These are phyloP conservation scores for Amoebophrya sp. DNA, from an alignment of 169 alveolate genomes.

Conservation along the genomic window DNA sequence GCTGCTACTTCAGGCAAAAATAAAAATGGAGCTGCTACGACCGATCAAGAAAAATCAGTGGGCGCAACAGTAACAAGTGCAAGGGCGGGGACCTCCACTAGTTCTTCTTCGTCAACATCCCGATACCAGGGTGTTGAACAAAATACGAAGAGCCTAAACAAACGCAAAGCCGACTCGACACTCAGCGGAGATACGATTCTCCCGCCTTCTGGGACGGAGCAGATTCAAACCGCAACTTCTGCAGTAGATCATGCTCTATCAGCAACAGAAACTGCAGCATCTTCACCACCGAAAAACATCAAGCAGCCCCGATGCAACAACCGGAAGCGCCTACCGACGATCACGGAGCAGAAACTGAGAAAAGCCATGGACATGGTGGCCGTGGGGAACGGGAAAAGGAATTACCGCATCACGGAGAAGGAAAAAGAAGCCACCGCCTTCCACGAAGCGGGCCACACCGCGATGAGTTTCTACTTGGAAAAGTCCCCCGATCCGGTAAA, in stretches of 20 bases:
- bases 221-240: too few species aligned
- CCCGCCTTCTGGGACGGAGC: background rate
- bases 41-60: too few species aligned
- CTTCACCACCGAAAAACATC: too few species aligned
- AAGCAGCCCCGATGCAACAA: background rate
- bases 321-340: background rate
- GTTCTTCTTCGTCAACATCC: background rate
- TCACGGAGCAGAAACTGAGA: background rate
- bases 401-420: conserved; percentile 55
- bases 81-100: background rate
- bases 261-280: too few species aligned
- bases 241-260: too few species aligned
- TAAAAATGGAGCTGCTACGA: too few species aligned
- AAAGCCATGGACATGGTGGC: background rate
- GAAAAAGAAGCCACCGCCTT: conserved; percentile 79
- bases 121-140: too few species aligned
- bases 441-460: conserved; percentile 78
- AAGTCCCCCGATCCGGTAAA: background rate
- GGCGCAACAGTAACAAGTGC: too few species aligned
- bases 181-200: background rate
- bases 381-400: background rate
- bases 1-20: too few species aligned
- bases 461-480: conserved; percentile 55
- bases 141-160: too few species aligned
- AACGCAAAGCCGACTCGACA: background rate